A percentile compares a stretch with the other conserved stretches of the same genome.
These are phyloP conservation scores for Neurospora intermedia DNA, from an alignment of 495 filamentous ascomycete species.

Conservation along the genomic window DNA sequence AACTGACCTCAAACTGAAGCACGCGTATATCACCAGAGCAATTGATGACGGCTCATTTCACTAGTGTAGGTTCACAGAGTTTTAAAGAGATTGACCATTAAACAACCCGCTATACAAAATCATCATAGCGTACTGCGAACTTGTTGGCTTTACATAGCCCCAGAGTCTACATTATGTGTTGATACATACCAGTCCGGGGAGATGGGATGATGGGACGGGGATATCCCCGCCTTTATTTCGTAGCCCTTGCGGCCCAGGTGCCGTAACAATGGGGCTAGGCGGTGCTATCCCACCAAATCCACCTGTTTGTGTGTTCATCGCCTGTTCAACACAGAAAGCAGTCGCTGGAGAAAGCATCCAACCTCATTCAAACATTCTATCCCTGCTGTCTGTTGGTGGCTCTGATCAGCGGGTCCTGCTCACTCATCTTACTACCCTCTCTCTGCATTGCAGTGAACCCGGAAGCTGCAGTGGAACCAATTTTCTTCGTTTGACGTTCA, in stretches of 20 bases:
- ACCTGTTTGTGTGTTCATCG: background rate
- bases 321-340: background rate
- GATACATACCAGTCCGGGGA: background rate
- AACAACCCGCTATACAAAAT: background rate
- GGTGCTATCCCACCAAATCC: background rate
- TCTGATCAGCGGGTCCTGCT: background rate
- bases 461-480: background rate
- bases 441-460: background rate
- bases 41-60: background rate
- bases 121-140: background rate
- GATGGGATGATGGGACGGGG: background rate
- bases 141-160: background rate
- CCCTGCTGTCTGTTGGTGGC: background rate
- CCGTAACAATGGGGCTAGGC: background rate
- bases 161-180: background rate
- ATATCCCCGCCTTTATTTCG: background rate
- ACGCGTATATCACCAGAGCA: background rate
- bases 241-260: background rate
- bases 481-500: background rate
- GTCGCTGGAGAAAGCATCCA: background rate
- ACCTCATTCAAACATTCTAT: background rate
- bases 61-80: background rate
- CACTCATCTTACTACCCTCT: background rate
- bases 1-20: background rate
- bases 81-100: background rate